phyloP scores from a whole-genome alignment of 345 rosid species.

The Eucalyptus sp. region DNA sequence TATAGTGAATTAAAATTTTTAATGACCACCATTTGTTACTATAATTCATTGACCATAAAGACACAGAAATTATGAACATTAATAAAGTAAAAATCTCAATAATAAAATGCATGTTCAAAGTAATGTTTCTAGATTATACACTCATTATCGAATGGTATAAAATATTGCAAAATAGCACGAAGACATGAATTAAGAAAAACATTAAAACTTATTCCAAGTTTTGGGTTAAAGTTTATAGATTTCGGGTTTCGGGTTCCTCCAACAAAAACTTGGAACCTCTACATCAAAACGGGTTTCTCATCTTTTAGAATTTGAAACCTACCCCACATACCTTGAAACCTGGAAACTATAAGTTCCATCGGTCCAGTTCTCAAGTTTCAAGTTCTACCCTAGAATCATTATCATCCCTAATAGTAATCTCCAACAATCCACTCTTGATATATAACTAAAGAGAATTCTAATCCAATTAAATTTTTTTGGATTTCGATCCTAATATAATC shows the following conservation, averaged over 20 bases:
- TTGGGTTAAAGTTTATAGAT: no score
- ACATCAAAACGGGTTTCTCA: fast-evolving
- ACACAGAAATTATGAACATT: fast-evolving
- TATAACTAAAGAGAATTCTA: neutral
- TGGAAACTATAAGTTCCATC: no score
- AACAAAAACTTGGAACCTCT: no score
- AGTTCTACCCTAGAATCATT: fast-evolving
- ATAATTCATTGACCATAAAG: no score
- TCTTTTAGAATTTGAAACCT: no score
- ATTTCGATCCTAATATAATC: neutral
- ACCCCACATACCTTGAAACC: fast-evolving
- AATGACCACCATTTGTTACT: fast-evolving
- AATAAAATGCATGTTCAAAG: no score
- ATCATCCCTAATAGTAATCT: neutral
- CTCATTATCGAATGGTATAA: fast-evolving
- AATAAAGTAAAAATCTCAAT: no score
- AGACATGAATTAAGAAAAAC: no score
- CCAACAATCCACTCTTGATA: neutral
- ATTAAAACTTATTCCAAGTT: no score
- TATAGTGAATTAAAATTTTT: no score
- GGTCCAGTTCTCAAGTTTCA: fast-evolving
- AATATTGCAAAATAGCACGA: no score
- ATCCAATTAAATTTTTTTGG: neutral
- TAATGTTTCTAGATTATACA: fast-evolving
- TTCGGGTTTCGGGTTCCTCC: no score